Conservation (phyloP, 2,329 filamentous ascomycete species). For the Juglanconis sp. region DNA sequence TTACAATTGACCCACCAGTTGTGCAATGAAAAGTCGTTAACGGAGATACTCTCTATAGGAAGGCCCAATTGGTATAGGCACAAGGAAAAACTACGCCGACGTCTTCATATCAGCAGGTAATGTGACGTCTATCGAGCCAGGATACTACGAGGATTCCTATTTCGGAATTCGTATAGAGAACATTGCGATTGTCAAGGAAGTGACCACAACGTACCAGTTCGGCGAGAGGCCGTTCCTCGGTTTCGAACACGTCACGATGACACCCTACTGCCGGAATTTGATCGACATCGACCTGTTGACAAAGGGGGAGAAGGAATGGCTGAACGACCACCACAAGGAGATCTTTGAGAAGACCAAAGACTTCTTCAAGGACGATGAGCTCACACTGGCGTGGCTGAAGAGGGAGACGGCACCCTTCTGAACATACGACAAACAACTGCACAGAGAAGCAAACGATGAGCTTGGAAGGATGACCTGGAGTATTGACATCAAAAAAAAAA, state of each 20-base stretch:
- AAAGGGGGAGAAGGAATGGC: conserved; percentile 72
- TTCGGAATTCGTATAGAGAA: conserved; percentile 98
- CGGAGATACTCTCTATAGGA: conserved; percentile 41
- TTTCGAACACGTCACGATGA: conserved; percentile 97
- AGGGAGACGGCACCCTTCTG: conserved; percentile 72
- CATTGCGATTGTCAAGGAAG: conserved; percentile 84
- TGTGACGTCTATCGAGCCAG: conserved; percentile 92
- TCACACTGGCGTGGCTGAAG: conserved; percentile 77
- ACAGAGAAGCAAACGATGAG: neutral
- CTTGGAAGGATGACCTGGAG: neutral
- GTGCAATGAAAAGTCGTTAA: neutral
- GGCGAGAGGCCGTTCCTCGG: conserved; percentile 92
- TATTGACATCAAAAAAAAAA: neutral
- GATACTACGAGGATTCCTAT: conserved; percentile 92
- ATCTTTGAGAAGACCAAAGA: conserved; percentile 77
- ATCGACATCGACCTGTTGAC: conserved; percentile 74
- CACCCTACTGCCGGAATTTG: conserved; percentile 86
- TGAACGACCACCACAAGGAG: conserved; percentile 81
- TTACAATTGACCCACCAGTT: neutral
- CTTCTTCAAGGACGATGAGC: conserved; percentile 70
- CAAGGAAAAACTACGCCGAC: conserved; percentile 85
- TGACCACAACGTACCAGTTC: conserved; percentile 82
- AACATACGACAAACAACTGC: neutral
- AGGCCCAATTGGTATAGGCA: conserved; percentile 93
- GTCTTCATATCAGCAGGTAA: conserved; percentile 88